Base-by-base conservation (phyloP, 1,284 basidiomycete species). In the Pterula multifida region DNA sequence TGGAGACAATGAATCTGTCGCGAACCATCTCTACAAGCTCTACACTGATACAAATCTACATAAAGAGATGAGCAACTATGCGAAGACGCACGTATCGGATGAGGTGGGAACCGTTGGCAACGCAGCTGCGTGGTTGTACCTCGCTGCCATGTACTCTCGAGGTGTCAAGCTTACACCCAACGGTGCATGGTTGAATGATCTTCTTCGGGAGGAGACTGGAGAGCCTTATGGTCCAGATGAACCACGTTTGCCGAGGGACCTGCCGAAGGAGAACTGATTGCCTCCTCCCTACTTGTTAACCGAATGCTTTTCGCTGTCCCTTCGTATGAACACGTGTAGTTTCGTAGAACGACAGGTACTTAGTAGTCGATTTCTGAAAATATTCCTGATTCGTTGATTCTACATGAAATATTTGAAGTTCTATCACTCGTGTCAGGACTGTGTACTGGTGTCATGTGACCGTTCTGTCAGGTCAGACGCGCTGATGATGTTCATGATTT, bases 81-180 rank as follows among this genome's bases (percentile, higher is more conserved):
- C 85, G 32, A 73, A 68, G 57, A 79, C 75, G 26, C 81, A 86
- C 61, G 86, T 89, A 45, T 82, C 79, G 45, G 85, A 89, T 61
- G 86, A 89, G 64, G 85, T 89, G 42, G 68, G 79, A 55, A 89
- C 86, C 1, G 81, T 88, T 47, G 85, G 85, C 22, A 89, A 88
- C 60, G 77, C 84, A 24, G 81, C 82, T 45, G 78, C 81, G 32
- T 89, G 85, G 86, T 63, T 89, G 65, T 89, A 88, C 65, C 73
- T 89, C 48, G 86, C 85, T 15, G 82, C 84, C 48, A 85, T 85
- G 78, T 84, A 81, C 64, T 68, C 61, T 51, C 80, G 85, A 54
- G 83, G 82, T 3, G 70, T 78, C 63, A 85, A 82, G 70, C 68
- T 89, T 53, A 70, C 79, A 66, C 85, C 86, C 19, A 76, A 82